Percentiles rank a stretch among this genome's conserved stretches.
phyloP scores from a whole-genome alignment of 2,329 filamentous ascomycete genomes.

The Sporothrix euskadiensis region DNA sequence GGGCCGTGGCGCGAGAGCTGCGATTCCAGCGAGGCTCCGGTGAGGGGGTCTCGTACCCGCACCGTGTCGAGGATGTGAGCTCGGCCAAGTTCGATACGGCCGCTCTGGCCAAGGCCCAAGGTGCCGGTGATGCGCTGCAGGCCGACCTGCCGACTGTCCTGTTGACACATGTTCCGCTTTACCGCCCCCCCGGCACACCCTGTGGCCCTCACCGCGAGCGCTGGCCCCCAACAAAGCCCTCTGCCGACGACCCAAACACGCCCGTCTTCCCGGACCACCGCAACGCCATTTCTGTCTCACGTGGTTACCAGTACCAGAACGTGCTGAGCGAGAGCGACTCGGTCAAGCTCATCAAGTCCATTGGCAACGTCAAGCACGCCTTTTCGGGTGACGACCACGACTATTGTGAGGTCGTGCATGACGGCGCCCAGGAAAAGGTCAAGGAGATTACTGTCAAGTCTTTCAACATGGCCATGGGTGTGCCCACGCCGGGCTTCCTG shows the following conservation, averaged over 20 bases:
- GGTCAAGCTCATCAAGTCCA: constrained; percentile 68
- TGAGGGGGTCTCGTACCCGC: constrained; percentile 56
- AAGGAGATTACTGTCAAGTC: constrained; percentile 94
- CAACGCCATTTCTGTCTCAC: constrained; percentile 74
- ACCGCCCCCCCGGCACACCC: constrained; percentile 75
- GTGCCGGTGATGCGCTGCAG: constrained; percentile 40
- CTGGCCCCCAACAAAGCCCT: constrained; percentile 68
- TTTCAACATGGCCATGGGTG: constrained; percentile 94
- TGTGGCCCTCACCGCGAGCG: constrained; percentile 86
- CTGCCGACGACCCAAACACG: constrained; percentile 42
- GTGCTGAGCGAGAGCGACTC: constrained; percentile 79
- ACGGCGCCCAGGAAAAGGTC: constrained; percentile 63
- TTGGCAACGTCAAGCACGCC: constrained; percentile 80
- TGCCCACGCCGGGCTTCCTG: constrained; percentile 81
- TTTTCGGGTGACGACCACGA: constrained; percentile 98
- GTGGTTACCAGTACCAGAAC: constrained; percentile 96
- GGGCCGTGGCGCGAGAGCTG: constrained; percentile 68
- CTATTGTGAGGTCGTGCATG: constrained; percentile 88
- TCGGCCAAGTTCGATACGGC: constrained; percentile 45
- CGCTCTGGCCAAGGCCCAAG: constrained; percentile 14
- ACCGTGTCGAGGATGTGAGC: constrained; percentile 60
- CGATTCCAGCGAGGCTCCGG: constrained; percentile 62
- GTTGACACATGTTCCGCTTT: constrained; percentile 88
- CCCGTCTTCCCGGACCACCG: constrained; percentile 63
- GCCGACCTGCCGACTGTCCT: constrained; percentile 81